Conservation (phyloP, 768 basidiomycete genomes). For the Agaricus blazei region DNA sequence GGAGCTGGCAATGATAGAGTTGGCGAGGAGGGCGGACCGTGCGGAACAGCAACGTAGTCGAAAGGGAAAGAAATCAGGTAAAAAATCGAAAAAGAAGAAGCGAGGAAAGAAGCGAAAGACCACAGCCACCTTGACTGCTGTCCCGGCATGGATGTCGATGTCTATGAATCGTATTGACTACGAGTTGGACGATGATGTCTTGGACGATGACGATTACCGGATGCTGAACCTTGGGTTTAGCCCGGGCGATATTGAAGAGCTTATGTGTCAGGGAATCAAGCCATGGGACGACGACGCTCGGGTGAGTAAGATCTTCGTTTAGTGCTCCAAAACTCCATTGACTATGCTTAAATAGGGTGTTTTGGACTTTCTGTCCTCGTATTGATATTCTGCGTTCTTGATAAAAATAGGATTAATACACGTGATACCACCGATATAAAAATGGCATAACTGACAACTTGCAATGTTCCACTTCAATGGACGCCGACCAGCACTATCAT, state of each 20-base stretch:
- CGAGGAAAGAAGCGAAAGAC: background rate
- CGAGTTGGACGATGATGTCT: background rate
- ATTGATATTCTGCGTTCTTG: too few relatives aligned
- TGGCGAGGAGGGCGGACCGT: slow-evolving; percentile 15
- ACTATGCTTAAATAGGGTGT: too few relatives aligned
- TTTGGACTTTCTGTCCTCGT: too few relatives aligned
- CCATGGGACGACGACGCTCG: slow-evolving; percentile 8
- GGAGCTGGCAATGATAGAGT: slow-evolving; percentile 20
- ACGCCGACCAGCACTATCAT: background rate
- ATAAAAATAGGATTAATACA: too few relatives aligned
- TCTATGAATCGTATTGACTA: background rate
- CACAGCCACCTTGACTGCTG: background rate
- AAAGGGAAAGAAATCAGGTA: background rate
- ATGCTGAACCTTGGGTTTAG: background rate
- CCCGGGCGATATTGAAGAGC: background rate
- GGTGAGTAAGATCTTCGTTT: background rate
- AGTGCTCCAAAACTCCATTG: background rate
- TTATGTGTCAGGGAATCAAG: slow-evolving; percentile 3
- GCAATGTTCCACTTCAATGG: background rate
- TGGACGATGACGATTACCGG: background rate
- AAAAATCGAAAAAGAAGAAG: background rate
- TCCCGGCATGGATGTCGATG: background rate
- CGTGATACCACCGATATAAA: too few relatives aligned
- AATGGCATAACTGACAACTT: too few relatives aligned
- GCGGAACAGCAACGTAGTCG: background rate